A percentile compares a stretch with the other conserved stretches of the same genome.
Conservation (phyloP, 2,329 filamentous ascomycete genomes). For the Aschersonia sp. region DNA sequence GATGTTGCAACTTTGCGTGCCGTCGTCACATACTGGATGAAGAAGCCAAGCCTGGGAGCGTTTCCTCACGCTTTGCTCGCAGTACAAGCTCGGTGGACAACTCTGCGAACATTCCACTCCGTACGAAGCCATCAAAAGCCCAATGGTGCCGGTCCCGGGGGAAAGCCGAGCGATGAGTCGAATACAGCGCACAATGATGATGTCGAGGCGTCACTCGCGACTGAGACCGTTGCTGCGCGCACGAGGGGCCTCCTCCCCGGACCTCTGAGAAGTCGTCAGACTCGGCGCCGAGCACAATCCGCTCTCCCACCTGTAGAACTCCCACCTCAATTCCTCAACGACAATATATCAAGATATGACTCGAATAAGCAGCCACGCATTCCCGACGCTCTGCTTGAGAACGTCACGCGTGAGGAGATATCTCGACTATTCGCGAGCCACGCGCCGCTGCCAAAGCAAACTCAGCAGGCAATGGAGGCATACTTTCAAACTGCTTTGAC, state of each 20-base stretch:
- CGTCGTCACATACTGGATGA: background rate
- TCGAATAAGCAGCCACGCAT: constrained; percentile 13
- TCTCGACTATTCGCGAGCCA: constrained; percentile 15
- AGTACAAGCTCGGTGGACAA: constrained; percentile 10
- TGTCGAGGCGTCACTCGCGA: constrained; percentile 12
- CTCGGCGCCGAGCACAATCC: constrained; percentile 18
- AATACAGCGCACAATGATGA: constrained; percentile 13
- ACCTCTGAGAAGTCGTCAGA: constrained; percentile 15
- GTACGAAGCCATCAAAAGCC: constrained; percentile 6
- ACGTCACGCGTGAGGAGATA: constrained; percentile 15
- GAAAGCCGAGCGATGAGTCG: constrained; percentile 14
- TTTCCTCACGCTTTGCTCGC: constrained; percentile 11
- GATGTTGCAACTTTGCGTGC: background rate
- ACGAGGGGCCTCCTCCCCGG: constrained; percentile 11
- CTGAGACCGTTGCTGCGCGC: constrained; percentile 13
- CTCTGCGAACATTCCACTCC: constrained; percentile 10
- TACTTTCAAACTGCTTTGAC: constrained; percentile 17
- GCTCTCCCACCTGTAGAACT: constrained; percentile 37
- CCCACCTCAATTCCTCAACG: constrained; percentile 40
- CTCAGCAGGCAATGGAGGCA: constrained; percentile 12
- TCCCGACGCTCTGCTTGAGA: constrained; percentile 16
- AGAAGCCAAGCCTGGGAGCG: background rate
- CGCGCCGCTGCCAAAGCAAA: constrained; percentile 8
- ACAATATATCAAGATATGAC: constrained; percentile 26
- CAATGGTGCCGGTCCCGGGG: constrained; percentile 8